These are phyloP conservation scores for Areca catechu DNA, from an alignment of 176 grass and related monocot species.

Conservation along the genomic window DNA sequence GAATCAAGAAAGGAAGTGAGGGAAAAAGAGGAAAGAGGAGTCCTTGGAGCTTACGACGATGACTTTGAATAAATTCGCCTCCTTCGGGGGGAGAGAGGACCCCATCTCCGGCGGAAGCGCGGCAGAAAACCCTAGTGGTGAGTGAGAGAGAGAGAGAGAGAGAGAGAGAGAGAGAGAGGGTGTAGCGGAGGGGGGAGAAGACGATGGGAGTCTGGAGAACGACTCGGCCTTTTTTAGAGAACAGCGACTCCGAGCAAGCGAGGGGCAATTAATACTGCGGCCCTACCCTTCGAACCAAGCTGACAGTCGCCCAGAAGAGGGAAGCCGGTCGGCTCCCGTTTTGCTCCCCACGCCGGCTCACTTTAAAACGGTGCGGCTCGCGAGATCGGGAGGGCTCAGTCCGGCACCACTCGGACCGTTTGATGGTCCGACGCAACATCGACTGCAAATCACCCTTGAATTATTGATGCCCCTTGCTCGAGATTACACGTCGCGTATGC, in stretches of 20 bases:
- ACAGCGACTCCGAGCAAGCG: too few relatives aligned
- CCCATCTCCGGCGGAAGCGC: slow-evolving; percentile 45
- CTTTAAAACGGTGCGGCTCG: too few relatives aligned
- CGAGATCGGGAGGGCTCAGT: too few relatives aligned
- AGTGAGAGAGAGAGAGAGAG: slow-evolving; percentile 17
- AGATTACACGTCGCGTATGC: too few relatives aligned
- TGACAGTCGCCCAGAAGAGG: not conserved
- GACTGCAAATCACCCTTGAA: too few relatives aligned
- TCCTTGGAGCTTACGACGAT: slow-evolving; percentile 72
- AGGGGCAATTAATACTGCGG: slow-evolving; percentile 24
- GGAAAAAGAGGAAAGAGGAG: slow-evolving; percentile 3
- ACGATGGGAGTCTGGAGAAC: slow-evolving; percentile 1
- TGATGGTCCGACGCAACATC: too few relatives aligned
- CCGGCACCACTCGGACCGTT: too few relatives aligned
- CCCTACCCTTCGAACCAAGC: slow-evolving; percentile 13
- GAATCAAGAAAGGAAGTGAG: not conserved
- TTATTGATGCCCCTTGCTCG: too few relatives aligned
- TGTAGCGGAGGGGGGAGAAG: slow-evolving; percentile 9
- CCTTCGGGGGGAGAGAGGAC: slow-evolving; percentile 92
- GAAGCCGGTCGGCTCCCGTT: not conserved
- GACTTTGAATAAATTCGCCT: slow-evolving; percentile 98
- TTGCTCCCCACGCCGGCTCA: too few relatives aligned
- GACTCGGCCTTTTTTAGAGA: too few relatives aligned
- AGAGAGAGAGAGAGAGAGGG: too few relatives aligned
- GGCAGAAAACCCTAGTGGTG: slow-evolving; percentile 2